These are phyloP conservation scores for Kalmanozyma brasiliensis DNA, from an alignment of 1,284 basidiomycete genomes.

Conservation along the genomic window DNA sequence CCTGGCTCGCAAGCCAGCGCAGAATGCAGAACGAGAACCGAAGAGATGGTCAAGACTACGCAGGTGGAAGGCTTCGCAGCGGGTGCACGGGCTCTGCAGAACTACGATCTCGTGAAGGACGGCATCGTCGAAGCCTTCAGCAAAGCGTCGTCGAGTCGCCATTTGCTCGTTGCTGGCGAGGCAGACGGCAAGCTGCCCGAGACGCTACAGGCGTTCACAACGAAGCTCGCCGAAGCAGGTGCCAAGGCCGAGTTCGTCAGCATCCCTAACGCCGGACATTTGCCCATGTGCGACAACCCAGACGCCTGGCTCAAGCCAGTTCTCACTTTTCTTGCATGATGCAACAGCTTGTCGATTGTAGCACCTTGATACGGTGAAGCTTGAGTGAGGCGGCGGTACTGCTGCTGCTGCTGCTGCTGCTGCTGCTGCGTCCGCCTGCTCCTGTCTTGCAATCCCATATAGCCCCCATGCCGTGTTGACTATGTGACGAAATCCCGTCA, in stretches of 20 bases:
- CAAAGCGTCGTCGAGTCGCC: slow-evolving; percentile 27
- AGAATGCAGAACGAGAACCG: slow-evolving; percentile 43
- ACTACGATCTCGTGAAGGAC: slow-evolving; percentile 68
- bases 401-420: no score
- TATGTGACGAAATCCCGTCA: no score
- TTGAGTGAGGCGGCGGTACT: no score
- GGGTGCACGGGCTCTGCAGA: slow-evolving; percentile 69
- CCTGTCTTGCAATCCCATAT: no score
- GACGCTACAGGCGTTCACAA: slow-evolving; percentile 61
- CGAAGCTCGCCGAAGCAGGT: slow-evolving; percentile 63
- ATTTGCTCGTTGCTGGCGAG: slow-evolving; percentile 69
- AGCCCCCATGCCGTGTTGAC: no score
- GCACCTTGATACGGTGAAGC: neutral
- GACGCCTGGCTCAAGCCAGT: slow-evolving; percentile 53
- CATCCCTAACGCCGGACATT: slow-evolving; percentile 68
- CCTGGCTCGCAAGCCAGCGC: slow-evolving; percentile 57
- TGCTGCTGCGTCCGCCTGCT: no score
- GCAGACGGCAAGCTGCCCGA: slow-evolving; percentile 69
- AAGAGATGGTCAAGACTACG: slow-evolving; percentile 64
- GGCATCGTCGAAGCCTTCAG: slow-evolving; percentile 62
- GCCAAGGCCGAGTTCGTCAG: slow-evolving; percentile 61
- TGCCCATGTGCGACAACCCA: slow-evolving; percentile 69
- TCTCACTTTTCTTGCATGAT: slow-evolving; percentile 32
- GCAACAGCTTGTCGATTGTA: neutral
- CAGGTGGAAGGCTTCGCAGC: slow-evolving; percentile 68